A percentile compares a stretch with the other conserved stretches of the same genome.
phyloP scores from a whole-genome alignment of 345 rosid species.

The Noccaea caerulescens region DNA sequence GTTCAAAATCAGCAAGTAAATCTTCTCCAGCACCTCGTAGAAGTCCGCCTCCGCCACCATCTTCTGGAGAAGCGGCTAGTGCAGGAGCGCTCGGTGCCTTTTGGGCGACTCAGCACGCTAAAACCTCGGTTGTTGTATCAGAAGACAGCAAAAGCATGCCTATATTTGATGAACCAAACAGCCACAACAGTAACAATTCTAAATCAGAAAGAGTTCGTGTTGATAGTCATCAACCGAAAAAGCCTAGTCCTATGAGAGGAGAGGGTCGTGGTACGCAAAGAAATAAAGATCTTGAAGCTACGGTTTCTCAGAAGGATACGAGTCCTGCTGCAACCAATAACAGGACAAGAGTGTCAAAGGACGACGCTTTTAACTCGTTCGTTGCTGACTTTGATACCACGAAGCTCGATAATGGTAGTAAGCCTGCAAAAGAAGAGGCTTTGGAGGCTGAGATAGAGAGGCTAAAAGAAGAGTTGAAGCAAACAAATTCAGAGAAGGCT shows the following conservation, averaged over 20 bases:
- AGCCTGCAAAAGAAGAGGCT: conserved; percentile 55
- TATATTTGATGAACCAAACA: conserved; percentile 67
- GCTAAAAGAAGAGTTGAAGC: conserved; percentile 79
- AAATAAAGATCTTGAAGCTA: conserved; percentile 56
- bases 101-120: conserved; percentile 90
- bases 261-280: conserved; percentile 49
- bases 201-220: conserved; percentile 51
- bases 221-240: conserved; percentile 53
- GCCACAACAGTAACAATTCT: conserved; percentile 44
- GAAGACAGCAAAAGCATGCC: conserved; percentile 63
- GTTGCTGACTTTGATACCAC: conserved; percentile 84
- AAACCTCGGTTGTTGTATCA: conserved; percentile 49
- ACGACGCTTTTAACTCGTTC: conserved; percentile 70
- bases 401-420: conserved; percentile 55
- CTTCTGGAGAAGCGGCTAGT: conserved; percentile 53
- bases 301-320: conserved; percentile 42
- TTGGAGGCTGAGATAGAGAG: conserved; percentile 69
- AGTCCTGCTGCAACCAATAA: conserved; percentile 43
- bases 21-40: conserved; percentile 74
- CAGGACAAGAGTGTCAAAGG: conserved; percentile 58
- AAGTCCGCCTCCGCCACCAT: conserved; percentile 75
- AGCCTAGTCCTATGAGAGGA: conserved; percentile 53
- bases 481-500: conserved; percentile 68
- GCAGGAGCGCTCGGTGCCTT: conserved; percentile 86
- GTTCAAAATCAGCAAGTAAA: conserved; percentile 58